phyloP scores from a whole-genome alignment of 495 filamentous ascomycete genomes.

The Penicillium simplicissimum region DNA sequence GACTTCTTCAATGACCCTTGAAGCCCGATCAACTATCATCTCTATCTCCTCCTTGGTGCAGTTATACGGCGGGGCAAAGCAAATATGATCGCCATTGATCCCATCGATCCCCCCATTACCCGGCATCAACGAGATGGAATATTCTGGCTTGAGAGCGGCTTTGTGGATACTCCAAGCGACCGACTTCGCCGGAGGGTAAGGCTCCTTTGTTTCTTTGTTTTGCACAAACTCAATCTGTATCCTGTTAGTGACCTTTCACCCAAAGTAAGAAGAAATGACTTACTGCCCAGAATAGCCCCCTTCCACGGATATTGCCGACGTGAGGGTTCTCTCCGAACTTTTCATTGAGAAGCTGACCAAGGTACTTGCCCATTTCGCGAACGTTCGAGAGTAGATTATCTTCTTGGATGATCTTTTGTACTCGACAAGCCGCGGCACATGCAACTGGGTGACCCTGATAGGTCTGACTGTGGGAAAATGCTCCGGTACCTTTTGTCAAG shows the following conservation, averaged over 20 bases:
- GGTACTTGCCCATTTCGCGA: slow-evolving; percentile 41
- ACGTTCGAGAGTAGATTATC: slow-evolving; percentile 50
- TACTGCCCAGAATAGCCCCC: slow-evolving; percentile 55
- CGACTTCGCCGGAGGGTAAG: slow-evolving; percentile 40
- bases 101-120: slow-evolving; percentile 68
- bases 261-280: slow-evolving; percentile 16
- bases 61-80: slow-evolving; percentile 73
- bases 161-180: slow-evolving; percentile 51
- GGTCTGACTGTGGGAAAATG: slow-evolving; percentile 53
- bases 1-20: slow-evolving; percentile 29
- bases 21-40: slow-evolving; percentile 49
- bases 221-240: slow-evolving; percentile 57
- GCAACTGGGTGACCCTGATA: slow-evolving; percentile 55
- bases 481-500: slow-evolving; percentile 49
- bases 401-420: slow-evolving; percentile 46
- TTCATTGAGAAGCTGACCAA: slow-evolving; percentile 41
- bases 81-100: slow-evolving; percentile 66
- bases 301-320: slow-evolving; percentile 55
- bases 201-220: slow-evolving; percentile 52
- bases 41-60: slow-evolving; percentile 59
- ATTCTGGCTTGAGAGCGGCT: slow-evolving; percentile 47
- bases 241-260: slow-evolving; percentile 10
- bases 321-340: slow-evolving; percentile 38
- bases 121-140: slow-evolving; percentile 68
- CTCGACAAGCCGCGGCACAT: slow-evolving; percentile 49